These are phyloP conservation scores for Melocanna baccifera DNA, from an alignment of 176 grass and related monocot species.

Conservation along the genomic window DNA sequence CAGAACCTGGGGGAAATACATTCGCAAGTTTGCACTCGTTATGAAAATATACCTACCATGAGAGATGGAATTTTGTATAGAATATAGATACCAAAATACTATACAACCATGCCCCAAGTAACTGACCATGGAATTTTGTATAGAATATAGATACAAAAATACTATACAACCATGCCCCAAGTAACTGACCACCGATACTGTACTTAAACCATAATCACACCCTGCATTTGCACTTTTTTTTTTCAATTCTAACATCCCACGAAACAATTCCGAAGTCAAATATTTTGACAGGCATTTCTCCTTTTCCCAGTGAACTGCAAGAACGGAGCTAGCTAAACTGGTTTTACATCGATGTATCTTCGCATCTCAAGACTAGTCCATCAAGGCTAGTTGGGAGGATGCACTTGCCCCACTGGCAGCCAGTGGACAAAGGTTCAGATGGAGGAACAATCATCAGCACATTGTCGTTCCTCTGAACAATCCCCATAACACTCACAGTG, in stretches of 20 bases:
- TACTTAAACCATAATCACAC: constrained; percentile 56
- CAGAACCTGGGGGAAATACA: neutral
- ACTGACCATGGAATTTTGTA: neutral
- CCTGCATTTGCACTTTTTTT: constrained; percentile 49
- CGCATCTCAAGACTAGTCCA: constrained; percentile 71
- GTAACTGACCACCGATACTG: constrained; percentile 26
- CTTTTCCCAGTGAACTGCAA: constrained; percentile 15
- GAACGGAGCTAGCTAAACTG: constrained; percentile 54
- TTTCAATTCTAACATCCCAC: constrained; percentile 40
- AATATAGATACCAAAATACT: constrained; percentile 7
- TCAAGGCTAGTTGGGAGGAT: constrained; percentile 70
- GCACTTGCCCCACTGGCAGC: constrained; percentile 83
- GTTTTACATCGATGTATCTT: constrained; percentile 86
- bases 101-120: constrained; percentile 44
- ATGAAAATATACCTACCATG: constrained; percentile 18
- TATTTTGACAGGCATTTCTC: constrained; percentile 3
- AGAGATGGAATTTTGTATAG: neutral
- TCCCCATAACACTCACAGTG: constrained; percentile 74
- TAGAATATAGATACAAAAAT: neutral
- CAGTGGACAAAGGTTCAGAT: constrained; percentile 70
- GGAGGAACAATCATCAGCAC: constrained; percentile 91
- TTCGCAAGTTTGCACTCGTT: neutral
- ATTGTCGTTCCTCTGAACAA: constrained; percentile 67
- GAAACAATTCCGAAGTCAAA: constrained; percentile 36
- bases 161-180: constrained; percentile 49